These are phyloP conservation scores for Tolypocladium cylindrosporum DNA, from an alignment of 2,329 filamentous ascomycete genomes.

Conservation along the genomic window DNA sequence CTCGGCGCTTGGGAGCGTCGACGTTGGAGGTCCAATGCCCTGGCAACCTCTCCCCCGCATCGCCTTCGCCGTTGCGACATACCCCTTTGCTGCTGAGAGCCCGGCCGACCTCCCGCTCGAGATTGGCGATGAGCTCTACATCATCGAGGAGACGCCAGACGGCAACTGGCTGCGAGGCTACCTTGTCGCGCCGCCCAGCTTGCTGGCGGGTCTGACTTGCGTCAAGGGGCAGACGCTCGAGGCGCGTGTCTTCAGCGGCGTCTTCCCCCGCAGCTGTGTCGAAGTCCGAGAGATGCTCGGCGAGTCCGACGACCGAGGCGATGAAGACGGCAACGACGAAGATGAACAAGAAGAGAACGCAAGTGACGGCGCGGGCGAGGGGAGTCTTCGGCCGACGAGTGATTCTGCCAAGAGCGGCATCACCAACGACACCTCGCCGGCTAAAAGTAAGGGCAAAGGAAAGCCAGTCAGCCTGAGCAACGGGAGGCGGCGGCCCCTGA, in stretches of 20 bases:
- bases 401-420: slow-evolving; percentile 48
- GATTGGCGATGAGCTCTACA: slow-evolving; percentile 96
- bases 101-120: slow-evolving; percentile 91
- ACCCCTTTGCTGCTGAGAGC: slow-evolving; percentile 79
- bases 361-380: slow-evolving; percentile 20
- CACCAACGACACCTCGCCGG: slow-evolving; percentile 23
- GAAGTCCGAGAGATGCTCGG: slow-evolving; percentile 89
- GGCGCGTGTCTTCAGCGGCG: slow-evolving; percentile 94
- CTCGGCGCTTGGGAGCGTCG: slow-evolving; percentile 2
- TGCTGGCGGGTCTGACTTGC: slow-evolving; percentile 84
- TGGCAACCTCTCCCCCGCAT: slow-evolving; percentile 96
- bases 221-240: slow-evolving; percentile 89
- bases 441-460: slow-evolving; percentile 22
- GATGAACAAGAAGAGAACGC: slow-evolving; percentile 17
- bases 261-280: slow-evolving; percentile 90
- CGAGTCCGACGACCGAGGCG: slow-evolving; percentile 50
- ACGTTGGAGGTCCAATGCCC: slow-evolving; percentile 54
- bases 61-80: slow-evolving; percentile 93
- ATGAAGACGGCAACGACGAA: slow-evolving; percentile 32
- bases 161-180: slow-evolving; percentile 93
- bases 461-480: slow-evolving; percentile 14
- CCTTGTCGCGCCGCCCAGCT: slow-evolving; percentile 83
- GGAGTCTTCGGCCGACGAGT: slow-evolving; percentile 20
- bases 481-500: slow-evolving; percentile 20
- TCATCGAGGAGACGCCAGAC: slow-evolving; percentile 91